These are phyloP conservation scores for Gautieria morchelliformis DNA, from an alignment of 768 basidiomycete genomes.

Conservation along the genomic window DNA sequence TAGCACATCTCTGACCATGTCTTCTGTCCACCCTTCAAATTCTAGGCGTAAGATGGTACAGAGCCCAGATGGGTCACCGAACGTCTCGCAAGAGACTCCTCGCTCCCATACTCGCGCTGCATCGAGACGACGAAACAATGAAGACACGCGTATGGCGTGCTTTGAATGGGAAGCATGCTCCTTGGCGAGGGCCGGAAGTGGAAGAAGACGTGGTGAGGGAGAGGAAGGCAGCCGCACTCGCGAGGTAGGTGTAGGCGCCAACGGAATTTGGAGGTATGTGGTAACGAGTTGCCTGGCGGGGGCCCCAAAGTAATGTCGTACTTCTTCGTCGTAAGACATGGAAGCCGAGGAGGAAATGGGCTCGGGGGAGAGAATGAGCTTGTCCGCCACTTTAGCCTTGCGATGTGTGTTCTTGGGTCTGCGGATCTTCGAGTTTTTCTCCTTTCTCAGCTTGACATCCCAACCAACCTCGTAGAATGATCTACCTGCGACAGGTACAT, in stretches of 20 bases:
- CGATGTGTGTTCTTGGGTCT: constrained; percentile 14
- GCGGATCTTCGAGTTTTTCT: constrained; percentile 16
- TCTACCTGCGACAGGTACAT: constrained; percentile 67
- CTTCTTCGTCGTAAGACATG: constrained; percentile 16
- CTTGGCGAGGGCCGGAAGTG: constrained; percentile 39
- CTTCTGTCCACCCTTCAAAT: constrained; percentile 65
- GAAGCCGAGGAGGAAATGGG: constrained; percentile 12
- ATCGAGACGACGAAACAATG: constrained; percentile 65
- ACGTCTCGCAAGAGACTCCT: constrained; percentile 52
- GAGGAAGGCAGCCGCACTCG: constrained; percentile 45
- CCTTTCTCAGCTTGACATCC: constrained; percentile 46
- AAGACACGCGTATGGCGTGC: constrained; percentile 56
- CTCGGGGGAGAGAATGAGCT: background rate
- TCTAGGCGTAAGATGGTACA: constrained; percentile 60
- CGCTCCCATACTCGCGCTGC: constrained; percentile 56
- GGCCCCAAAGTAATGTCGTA: constrained; percentile 56
- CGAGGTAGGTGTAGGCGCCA: constrained; percentile 62
- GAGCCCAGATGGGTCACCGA: constrained; percentile 44
- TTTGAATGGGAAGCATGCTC: constrained; percentile 43
- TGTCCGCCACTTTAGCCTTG: constrained; percentile 10
- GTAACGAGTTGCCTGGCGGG: constrained; percentile 33
- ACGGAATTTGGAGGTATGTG: constrained; percentile 64
- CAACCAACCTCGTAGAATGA: constrained; percentile 69
- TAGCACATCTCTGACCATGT: constrained; percentile 53
- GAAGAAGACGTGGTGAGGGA: constrained; percentile 33